Conservation (phyloP, 805 yeast species). For the Pichia paraexigua region DNA sequence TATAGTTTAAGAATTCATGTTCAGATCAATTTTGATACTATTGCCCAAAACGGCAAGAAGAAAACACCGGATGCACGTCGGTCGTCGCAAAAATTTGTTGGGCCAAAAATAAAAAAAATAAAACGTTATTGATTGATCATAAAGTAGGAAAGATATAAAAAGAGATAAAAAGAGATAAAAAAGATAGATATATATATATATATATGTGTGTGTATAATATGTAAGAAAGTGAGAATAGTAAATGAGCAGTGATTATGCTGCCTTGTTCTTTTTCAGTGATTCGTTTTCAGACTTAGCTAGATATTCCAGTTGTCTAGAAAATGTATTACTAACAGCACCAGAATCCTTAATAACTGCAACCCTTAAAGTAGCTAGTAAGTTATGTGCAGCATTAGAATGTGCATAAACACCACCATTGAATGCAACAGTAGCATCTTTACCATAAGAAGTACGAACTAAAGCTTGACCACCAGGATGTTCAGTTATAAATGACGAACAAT, state of each 20-base stretch:
- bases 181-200: neutral
- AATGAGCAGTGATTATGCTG: neutral
- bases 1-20: neutral
- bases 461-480: constrained; percentile 87
- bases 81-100: neutral
- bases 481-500: constrained; percentile 56
- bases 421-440: constrained; percentile 78
- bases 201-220: neutral
- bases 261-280: neutral
- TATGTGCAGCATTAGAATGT: constrained; percentile 82
- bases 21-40: neutral
- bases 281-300: constrained; percentile 18
- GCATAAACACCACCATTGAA: constrained; percentile 83
- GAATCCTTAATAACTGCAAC: constrained; percentile 70
- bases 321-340: constrained; percentile 49
- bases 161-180: neutral
- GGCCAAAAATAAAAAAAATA: neutral
- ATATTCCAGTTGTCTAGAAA: constrained; percentile 35
- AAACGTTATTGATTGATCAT: neutral
- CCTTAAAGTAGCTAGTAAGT: constrained; percentile 74
- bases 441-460: constrained; percentile 58
- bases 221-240: neutral
- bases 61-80: neutral
- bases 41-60: neutral
- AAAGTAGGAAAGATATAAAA: constrained; percentile 1